Base-by-base conservation (phyloP, 306 rosid genomes). In the Fagus crenata region DNA sequence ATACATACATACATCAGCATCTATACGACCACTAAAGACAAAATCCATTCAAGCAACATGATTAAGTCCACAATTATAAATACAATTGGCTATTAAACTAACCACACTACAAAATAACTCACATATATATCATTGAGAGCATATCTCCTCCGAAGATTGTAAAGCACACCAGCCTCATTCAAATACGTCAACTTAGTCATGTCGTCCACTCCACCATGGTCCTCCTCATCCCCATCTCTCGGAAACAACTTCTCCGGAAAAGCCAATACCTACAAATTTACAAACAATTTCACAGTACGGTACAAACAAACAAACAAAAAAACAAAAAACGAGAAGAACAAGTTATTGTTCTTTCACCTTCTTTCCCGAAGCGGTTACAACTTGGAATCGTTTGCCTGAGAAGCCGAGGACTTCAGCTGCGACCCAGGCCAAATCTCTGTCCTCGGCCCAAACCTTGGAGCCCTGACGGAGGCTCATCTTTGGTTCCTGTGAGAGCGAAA, bases 81-180 rank as follows among this genome's bases (percentile, higher is more conserved):
- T 6, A 49, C 8, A 61, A 18, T 15, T 22, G 31, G 54, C 13
- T 4, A 5, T 6, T 58, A 77, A 71, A 81, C 33, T 6, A 59
- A 64, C 1, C 72, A 75, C 51, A 46, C 51, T 7, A 43, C 51
- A 46, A 46, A 46, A 46, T 0, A 37, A 40, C 97, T 88, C 85
- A 95, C 99, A 74, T 95, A 95, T 42, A 95, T 95, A 77, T 95
- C 99, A 89, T 95, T 95, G 77, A 95, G 91, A 49, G 82, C 89
- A 49, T 95, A 95, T 95, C 99, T 90, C 71, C 99, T 89, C 7
- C 74, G 90, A 61, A 95, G 89, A 86, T 95, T 95, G 78, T 92
- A 95, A 80, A 95, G 83, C 81, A 95, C 99, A 28, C 99, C 99
- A 1, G 97, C 97, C 78, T 95, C 99, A 80, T 95, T 92, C 92